Evolutionary conservation across 768 basidiomycete genomes (phyloP), one percentile per base, ranked within the genome.

Genomic region (Hortiboletus flavorubellus): DNA sequence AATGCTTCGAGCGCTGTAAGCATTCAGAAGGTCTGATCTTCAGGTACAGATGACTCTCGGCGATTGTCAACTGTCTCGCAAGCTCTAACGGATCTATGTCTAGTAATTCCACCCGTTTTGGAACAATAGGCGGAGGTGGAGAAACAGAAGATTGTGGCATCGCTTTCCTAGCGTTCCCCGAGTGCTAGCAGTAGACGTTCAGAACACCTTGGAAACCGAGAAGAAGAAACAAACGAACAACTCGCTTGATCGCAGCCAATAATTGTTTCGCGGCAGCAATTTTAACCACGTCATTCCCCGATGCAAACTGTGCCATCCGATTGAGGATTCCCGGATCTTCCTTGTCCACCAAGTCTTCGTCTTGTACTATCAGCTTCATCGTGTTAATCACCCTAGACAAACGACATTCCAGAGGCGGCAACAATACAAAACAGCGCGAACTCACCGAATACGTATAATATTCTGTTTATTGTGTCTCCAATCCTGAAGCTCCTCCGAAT

Each of bases 41-140:
- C 65, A 76, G 75, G 70, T 82, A 88, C 41, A 85, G 68, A 14
- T 75, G 71, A 50, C 78, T 80, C 65, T 88, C 87, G 61, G 82
- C 76, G 59, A 87, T 78, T 0, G 87, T 87, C 59, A 88, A 67
- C 67, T 88, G 86, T 14, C 86, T 75, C 0, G 86, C 86, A 4
- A 88, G 65, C 63, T 88, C 86, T 44, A 84, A 64, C 0, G 86
- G 77, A 58, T 85, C 80, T 44, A 88, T 78, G 50, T 88, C 87
- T 11, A 78, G 59, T 5, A 87, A 62, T 42, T 82, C 81, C 54
- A 83, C 61, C 55, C 78, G 79, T 63, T 72, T 76, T 8, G 71
- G 72, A 49, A 73, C 72, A 51, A 76, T 77, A 7, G 84, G 85
- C 1, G 82, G 61, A 11, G 78, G 72, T 1, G 85, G 84, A 4